A percentile compares a stretch with the other conserved stretches of the same genome.
Evolutionary conservation across 371 early-diverging fungal species (phyloP).

Genomic region (Quaeritorhiza haematococci): DNA sequence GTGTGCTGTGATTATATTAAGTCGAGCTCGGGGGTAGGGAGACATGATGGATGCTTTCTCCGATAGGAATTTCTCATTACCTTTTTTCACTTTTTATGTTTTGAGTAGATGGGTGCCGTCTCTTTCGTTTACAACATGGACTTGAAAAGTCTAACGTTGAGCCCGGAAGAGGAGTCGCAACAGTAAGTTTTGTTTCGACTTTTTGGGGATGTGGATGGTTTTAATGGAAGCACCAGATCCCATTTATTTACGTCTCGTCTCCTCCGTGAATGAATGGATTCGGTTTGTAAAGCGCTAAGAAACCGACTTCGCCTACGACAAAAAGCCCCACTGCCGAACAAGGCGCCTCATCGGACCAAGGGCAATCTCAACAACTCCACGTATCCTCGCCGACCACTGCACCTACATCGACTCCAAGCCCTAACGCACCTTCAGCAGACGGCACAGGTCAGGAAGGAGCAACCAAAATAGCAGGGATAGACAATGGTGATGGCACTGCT

Average conservation of each 20-base stretch:
- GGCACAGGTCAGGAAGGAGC: no score
- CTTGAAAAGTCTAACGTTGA: constrained; percentile 33
- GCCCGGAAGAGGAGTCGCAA: constrained; percentile 21
- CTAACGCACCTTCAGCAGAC: background rate
- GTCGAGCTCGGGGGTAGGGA: no score
- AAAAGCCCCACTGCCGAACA: background rate
- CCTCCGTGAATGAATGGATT: background rate
- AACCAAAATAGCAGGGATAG: background rate
- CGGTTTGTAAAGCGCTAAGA: no score
- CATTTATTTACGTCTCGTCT: background rate
- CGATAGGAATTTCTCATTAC: no score
- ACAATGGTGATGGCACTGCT: constrained; percentile 3
- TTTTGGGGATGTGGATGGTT: background rate
- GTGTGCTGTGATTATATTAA: background rate
- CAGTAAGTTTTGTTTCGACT: constrained; percentile 2
- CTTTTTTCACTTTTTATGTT: no score
- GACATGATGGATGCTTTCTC: no score
- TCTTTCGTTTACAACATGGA: constrained; percentile 47
- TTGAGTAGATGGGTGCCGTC: constrained; percentile 42
- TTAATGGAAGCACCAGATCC: background rate
- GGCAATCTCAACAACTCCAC: constrained; percentile 3
- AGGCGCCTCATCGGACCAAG: background rate
- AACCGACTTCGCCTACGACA: background rate
- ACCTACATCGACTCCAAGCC: background rate
- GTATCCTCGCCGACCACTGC: background rate